Conservation (phyloP, 371 early-diverging fungal genomes). For the Zopfochytrium polystomum region DNA sequence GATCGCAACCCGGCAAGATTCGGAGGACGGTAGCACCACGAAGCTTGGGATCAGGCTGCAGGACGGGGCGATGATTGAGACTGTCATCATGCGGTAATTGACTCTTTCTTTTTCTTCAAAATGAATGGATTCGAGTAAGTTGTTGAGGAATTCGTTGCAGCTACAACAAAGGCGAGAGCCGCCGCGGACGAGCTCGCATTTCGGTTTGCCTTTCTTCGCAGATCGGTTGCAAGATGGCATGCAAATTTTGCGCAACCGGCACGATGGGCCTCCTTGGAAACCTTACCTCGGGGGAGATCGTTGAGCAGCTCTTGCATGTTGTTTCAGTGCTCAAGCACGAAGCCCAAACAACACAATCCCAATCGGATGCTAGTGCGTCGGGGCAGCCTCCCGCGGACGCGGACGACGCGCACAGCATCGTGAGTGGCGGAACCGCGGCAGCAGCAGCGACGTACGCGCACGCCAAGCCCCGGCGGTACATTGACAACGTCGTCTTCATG, state of each 20-base stretch:
- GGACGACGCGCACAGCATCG: neutral
- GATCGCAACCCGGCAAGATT: constrained; percentile 36
- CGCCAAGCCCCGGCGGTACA: constrained; percentile 48
- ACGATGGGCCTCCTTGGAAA: constrained; percentile 80
- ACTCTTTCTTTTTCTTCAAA: too few relatives aligned
- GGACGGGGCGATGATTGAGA: constrained; percentile 53
- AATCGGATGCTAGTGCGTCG: too few relatives aligned
- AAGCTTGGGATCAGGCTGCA: constrained; percentile 51
- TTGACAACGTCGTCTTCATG: constrained; percentile 89
- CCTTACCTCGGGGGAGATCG: constrained; percentile 75
- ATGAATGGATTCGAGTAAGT: too few relatives aligned
- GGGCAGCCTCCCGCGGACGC: constrained; percentile 3
- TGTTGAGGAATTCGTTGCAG: too few relatives aligned
- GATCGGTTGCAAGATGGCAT: constrained; percentile 82
- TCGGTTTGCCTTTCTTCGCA: constrained; percentile 89
- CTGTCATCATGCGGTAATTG: constrained; percentile 31
- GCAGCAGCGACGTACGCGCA: too few relatives aligned
- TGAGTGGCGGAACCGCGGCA: too few relatives aligned
- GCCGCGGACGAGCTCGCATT: too few relatives aligned
- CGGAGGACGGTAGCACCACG: constrained; percentile 48
- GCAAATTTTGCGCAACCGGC: constrained; percentile 91
- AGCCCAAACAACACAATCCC: too few relatives aligned
- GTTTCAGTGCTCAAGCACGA: too few relatives aligned
- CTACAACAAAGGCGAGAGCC: too few relatives aligned
- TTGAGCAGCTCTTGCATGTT: constrained; percentile 88